Evolutionary conservation across 2,329 filamentous ascomycete species (phyloP).

Genomic region (Cytospora schulzeri): DNA sequence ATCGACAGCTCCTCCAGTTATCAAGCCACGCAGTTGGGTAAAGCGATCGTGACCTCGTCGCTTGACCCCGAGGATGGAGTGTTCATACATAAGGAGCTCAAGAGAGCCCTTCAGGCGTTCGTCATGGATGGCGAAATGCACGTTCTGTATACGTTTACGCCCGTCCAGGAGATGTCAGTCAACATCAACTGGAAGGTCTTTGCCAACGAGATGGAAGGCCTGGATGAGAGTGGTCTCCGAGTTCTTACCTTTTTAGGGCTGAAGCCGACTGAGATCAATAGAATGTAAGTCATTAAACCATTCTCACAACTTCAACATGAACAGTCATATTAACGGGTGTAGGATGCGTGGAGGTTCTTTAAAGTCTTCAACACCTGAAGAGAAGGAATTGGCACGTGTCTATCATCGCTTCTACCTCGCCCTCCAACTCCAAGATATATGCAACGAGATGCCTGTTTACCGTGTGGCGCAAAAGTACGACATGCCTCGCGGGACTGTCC

Average conservation of each 20-base stretch:
- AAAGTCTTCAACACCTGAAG: slow-evolving; percentile 62
- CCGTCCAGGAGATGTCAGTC: slow-evolving; percentile 60
- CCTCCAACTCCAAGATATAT: slow-evolving; percentile 76
- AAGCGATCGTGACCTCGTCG: slow-evolving; percentile 71
- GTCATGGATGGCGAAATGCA: slow-evolving; percentile 84
- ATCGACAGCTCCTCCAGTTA: slow-evolving; percentile 54
- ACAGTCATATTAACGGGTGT: background rate
- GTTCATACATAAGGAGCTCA: slow-evolving; percentile 71
- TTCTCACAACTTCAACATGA: slow-evolving; percentile 28
- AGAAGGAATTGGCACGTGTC: slow-evolving; percentile 62
- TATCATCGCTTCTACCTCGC: slow-evolving; percentile 75
- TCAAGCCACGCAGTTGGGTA: slow-evolving; percentile 65
- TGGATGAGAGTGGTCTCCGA: slow-evolving; percentile 72
- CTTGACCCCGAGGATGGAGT: slow-evolving; percentile 75
- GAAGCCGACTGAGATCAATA: slow-evolving; percentile 66
- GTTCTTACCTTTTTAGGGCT: slow-evolving; percentile 70
- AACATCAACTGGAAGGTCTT: slow-evolving; percentile 73
- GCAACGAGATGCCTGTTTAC: slow-evolving; percentile 74
- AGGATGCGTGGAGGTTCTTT: slow-evolving; percentile 69
- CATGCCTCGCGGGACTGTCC: slow-evolving; percentile 69
- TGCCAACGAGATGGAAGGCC: slow-evolving; percentile 67
- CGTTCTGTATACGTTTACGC: slow-evolving; percentile 75
- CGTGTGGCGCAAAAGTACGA: slow-evolving; percentile 71
- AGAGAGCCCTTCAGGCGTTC: slow-evolving; percentile 68
- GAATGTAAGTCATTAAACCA: slow-evolving; percentile 52